Percentiles rank a stretch among this genome's conserved stretches.
These are phyloP conservation scores for Spergularia bocconei DNA, from an alignment of 148 eudicot genomes.

Conservation along the genomic window DNA sequence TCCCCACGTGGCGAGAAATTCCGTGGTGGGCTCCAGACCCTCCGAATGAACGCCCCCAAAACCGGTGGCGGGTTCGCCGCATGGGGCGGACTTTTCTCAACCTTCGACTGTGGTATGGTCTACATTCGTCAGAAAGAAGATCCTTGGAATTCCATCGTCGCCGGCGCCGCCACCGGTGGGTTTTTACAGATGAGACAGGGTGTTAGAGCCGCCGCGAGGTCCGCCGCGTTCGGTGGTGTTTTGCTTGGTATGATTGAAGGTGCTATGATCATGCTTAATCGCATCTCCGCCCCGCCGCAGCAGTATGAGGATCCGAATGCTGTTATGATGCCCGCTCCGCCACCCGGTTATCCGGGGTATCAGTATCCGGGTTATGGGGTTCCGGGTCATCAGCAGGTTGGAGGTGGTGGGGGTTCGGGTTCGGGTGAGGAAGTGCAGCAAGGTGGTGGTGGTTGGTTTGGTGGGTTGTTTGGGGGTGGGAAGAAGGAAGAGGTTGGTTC, in stretches of 20 bases:
- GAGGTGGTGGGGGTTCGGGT: slow-evolving; percentile 16
- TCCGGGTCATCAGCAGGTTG: background rate
- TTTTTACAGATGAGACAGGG: slow-evolving; percentile 59
- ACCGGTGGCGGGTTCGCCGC: slow-evolving; percentile 74
- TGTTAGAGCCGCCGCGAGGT: slow-evolving; percentile 31
- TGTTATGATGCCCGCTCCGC: slow-evolving; percentile 24
- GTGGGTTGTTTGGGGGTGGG: slow-evolving; percentile 57
- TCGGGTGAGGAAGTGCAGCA: background rate
- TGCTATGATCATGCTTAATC: slow-evolving; percentile 60
- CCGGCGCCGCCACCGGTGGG: slow-evolving; percentile 75
- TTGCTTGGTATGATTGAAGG: slow-evolving; percentile 62
- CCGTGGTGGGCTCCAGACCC: slow-evolving; percentile 45
- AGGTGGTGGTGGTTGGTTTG: slow-evolving; percentile 44
- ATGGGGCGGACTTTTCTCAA: slow-evolving; percentile 73
- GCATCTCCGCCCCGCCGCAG: slow-evolving; percentile 34
- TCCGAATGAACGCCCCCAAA: slow-evolving; percentile 57
- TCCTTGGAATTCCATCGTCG: slow-evolving; percentile 72
- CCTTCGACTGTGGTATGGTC: slow-evolving; percentile 61
- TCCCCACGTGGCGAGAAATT: slow-evolving; percentile 55
- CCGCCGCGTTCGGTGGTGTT: slow-evolving; percentile 54
- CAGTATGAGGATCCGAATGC: slow-evolving; percentile 45
- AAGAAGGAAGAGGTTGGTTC: slow-evolving; percentile 35
- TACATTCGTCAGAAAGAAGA: slow-evolving; percentile 73
- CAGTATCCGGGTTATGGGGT: background rate
- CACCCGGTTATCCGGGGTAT: slow-evolving; percentile 16